Base-by-base conservation (phyloP, 1,139 yeast species). In the Kurtzmaniella quercitrusa region DNA sequence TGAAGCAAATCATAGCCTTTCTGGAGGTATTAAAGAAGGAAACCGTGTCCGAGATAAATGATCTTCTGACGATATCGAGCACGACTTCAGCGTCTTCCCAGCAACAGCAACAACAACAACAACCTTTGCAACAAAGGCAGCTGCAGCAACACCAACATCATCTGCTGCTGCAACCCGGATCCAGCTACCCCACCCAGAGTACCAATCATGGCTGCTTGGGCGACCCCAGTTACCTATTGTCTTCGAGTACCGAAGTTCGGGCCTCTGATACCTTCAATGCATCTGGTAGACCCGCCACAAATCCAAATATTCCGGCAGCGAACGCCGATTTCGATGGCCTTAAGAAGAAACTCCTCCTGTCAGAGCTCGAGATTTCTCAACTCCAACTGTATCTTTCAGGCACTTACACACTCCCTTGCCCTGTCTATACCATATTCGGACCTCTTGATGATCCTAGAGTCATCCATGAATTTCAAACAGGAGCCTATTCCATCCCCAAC, bases 361-460 rank as follows among this genome's bases (percentile, higher is more conserved):
- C 65, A 8, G 57, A 65, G 29, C 65, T 68, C 34, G 65, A 70
- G 19, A 65, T 83, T 19, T 77, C 85, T 21, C 86, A 83, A 53
- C 65, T 84, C 39, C 70, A 76, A 18, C 58, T 63, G 41, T 84
- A 79, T 50, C 53, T 82, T 1, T 51, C 60, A 3, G 88, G 88
- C 1, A 65, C 64, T 23, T 57, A 57, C 34, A 53, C 47, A 39
- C 65, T 86, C 34, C 64, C 73, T 14, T 76, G 82, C 12, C 93
- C 94, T 0, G 88, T 86, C 1, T 86, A 86, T 61, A 80, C 91
- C 4, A 79, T 84, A 15, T 82, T 78, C 56, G 94, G 94, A 0
- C 84, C 86, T 52, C 72, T 83, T 44, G 95, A 86, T 58, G 95
- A 86, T 57, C 79, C 88, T 1, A 59, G 70, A 9, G 85, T 86